Percentiles rank a stretch among this genome's conserved stretches.
phyloP scores from a whole-genome alignment of 495 filamentous ascomycete species.

The Tuber aestivum region DNA sequence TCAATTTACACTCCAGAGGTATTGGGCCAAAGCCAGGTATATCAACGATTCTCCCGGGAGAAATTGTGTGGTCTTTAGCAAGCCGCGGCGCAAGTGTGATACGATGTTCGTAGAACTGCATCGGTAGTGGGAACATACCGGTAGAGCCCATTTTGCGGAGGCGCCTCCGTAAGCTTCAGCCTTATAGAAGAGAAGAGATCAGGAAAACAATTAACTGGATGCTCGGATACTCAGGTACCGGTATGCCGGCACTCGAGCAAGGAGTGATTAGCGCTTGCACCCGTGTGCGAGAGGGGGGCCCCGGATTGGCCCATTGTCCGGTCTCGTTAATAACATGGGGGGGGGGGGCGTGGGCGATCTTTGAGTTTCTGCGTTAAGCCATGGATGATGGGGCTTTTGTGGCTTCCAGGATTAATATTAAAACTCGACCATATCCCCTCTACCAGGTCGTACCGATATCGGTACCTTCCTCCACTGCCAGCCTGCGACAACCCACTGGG shows the following conservation, averaged over 20 bases:
- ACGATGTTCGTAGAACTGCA: not conserved
- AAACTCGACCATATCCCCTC: not conserved
- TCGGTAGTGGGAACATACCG: not conserved
- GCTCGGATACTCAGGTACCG: not conserved
- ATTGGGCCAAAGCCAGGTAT: not conserved
- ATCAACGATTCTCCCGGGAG: not conserved
- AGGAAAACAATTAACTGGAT: not conserved
- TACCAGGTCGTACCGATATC: not conserved
- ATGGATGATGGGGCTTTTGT: not conserved
- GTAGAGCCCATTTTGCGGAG: not conserved
- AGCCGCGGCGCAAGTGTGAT: not conserved
- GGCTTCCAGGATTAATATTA: not conserved
- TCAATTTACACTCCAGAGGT: not conserved
- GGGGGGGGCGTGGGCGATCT: not conserved
- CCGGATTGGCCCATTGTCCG: not conserved
- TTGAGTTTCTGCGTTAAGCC: not conserved
- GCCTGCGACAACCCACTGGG: not conserved
- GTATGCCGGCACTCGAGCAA: not conserved
- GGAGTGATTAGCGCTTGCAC: not conserved
- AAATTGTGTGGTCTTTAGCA: not conserved
- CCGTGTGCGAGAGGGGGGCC: not conserved
- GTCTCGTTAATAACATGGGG: not conserved
- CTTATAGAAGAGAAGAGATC: not conserved
- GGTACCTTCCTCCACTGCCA: not conserved
- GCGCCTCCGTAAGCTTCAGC: not conserved